A percentile compares a stretch with the other conserved stretches of the same genome.
Conservation (phyloP, 768 basidiomycete species). For the Obba rivulosa region DNA sequence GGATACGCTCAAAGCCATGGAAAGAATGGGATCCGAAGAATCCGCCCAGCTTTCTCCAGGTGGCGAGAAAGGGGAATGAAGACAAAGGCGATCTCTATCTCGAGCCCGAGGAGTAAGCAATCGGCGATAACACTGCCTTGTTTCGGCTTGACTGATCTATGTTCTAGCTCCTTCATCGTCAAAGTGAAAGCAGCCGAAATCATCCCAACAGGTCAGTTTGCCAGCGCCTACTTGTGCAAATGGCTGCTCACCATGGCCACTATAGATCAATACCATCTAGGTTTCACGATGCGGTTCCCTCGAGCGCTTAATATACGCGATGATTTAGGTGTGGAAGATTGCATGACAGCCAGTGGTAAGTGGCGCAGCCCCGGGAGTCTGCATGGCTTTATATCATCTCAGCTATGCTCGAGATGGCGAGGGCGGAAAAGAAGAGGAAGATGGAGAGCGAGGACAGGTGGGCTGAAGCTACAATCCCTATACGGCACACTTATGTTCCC, state of each 20-base stretch:
- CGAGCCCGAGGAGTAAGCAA: constrained; percentile 75
- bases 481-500: neutral
- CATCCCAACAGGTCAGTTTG: constrained; percentile 54
- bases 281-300: constrained; percentile 92
- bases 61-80: constrained; percentile 54
- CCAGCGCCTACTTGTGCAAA: no score
- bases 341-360: constrained; percentile 63
- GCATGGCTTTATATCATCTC: neutral
- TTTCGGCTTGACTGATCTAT: neutral
- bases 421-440: constrained; percentile 68
- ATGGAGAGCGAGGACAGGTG: constrained; percentile 59
- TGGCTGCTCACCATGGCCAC: constrained; percentile 3
- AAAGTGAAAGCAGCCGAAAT: constrained; percentile 95
- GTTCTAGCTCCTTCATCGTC: constrained; percentile 83
- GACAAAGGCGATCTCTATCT: constrained; percentile 92
- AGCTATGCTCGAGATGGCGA: constrained; percentile 59
- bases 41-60: constrained; percentile 66
- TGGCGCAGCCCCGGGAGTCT: neutral
- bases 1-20: constrained; percentile 81
- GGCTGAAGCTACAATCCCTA: constrained; percentile 2
- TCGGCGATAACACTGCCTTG: neutral
- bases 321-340: constrained; percentile 68
- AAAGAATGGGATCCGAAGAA: constrained; percentile 70
- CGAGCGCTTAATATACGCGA: constrained; percentile 76
- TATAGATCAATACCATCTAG: constrained; percentile 76